Evolutionary conservation across 1,284 basidiomycete genomes (phyloP), one percentile per base, ranked within the genome.

Genomic region (Rugosomyces carneus): DNA sequence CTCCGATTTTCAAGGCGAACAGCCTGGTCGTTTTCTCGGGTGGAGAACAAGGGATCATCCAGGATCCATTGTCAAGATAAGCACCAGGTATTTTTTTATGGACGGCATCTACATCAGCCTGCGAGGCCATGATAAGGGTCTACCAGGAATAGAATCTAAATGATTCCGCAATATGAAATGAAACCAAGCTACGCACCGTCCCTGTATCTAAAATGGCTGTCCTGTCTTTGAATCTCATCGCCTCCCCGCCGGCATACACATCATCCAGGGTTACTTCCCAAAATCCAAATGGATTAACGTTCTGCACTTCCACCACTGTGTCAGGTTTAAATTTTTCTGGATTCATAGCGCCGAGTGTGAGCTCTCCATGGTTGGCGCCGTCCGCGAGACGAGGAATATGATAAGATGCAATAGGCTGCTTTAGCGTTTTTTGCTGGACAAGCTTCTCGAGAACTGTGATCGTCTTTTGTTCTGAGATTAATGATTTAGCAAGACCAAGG

Each of bases 291-390:
- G 55, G 51, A 61, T 75, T 80, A 44, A 78, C 67, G 55, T 82
- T 82, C 45, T 64, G 57, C 43, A 86, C 57, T 2, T 73, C 77
- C 31, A 78, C 73, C 27, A 80, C 68, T 1, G 79, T 74, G 31
- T 57, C 59, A 16, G 66, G 49, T 49, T 77, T 65, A 59, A 81
- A 84, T 58, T 80, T 81, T 42, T 68, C 68, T 1, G 70, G 46
- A 59, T 91, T 84, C 50, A 89, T 72, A 5, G 77, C 85, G 34
- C 89, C 89, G 50, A 92, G 80, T 0, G 87, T 88, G 49, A 88
- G 68, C 63, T 89, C 75, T 27, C 89, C 87, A 54, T 85, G 76
- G 59, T 87, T 81, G 52, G 74, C 70, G 36, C 73, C 69, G 59
- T 88, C 84, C 2, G 77, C 67, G 27, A 84, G 64, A 39, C 89